Evolutionary conservation across 2,329 filamentous ascomycete genomes (phyloP).

Genomic region (Ophiocordyceps camponoti-leonardi): DNA sequence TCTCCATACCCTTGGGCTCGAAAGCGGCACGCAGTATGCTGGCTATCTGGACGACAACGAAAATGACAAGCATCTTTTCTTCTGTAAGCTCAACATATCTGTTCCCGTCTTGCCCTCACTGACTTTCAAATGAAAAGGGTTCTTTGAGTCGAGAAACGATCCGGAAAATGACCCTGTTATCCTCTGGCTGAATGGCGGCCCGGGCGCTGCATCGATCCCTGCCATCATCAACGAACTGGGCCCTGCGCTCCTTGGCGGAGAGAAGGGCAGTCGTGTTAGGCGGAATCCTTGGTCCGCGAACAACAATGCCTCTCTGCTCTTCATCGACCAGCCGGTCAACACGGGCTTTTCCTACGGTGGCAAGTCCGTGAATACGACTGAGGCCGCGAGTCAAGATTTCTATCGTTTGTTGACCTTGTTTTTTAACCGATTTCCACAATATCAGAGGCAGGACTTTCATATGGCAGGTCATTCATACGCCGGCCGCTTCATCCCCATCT

Average conservation of each 20-base stretch:
- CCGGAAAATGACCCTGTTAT: background rate
- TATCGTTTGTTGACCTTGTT: background rate
- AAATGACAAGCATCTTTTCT: background rate
- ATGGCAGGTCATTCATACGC: background rate
- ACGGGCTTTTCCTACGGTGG: background rate
- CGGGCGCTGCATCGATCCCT: background rate
- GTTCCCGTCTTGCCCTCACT: background rate
- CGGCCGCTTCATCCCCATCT: constrained; percentile 23
- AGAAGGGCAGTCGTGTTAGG: background rate
- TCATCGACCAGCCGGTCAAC: background rate
- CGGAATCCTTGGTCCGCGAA: background rate
- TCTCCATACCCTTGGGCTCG: background rate
- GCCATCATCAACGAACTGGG: background rate
- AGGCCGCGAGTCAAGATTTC: background rate
- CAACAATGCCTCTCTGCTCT: background rate
- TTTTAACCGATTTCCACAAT: background rate
- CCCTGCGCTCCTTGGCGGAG: background rate
- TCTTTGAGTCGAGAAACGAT: background rate
- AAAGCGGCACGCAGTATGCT: background rate
- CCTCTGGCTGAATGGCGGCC: background rate
- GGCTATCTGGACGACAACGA: background rate
- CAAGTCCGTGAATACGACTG: background rate
- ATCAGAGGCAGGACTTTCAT: background rate
- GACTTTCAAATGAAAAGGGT: background rate
- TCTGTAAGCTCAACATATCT: background rate